Evolutionary conservation across 1,139 yeast genomes (phyloP).

Genomic region (Hansenula sp.): DNA sequence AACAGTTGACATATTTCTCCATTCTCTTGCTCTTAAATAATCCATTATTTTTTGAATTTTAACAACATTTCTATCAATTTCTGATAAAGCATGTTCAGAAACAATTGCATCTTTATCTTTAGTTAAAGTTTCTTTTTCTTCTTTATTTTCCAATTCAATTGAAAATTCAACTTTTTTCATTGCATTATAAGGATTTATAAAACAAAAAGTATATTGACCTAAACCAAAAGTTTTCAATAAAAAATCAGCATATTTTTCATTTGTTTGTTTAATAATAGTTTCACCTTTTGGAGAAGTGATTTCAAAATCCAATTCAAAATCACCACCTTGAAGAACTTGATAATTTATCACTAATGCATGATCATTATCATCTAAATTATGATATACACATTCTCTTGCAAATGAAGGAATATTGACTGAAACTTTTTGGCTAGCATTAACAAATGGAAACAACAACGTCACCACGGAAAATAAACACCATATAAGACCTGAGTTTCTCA

Average conservation of each 20-base stretch:
- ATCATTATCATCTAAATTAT: conserved; percentile 27
- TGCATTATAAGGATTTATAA: conserved; percentile 60
- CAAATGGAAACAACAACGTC: not conserved
- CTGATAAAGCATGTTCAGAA: conserved; percentile 52
- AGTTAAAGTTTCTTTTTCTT: conserved; percentile 45
- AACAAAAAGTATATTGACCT: conserved; percentile 68
- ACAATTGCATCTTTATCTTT: conserved; percentile 50
- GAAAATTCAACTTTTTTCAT: conserved; percentile 64
- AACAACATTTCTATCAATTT: conserved; percentile 55
- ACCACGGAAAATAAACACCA: not conserved
- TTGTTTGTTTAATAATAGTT: conserved; percentile 46
- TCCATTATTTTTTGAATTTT: conserved; percentile 55
- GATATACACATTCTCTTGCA: conserved; percentile 36
- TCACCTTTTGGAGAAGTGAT: conserved; percentile 59
- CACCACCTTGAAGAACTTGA: conserved; percentile 60
- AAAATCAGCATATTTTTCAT: conserved; percentile 58
- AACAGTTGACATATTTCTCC: conserved; percentile 71
- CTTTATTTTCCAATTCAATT: conserved; percentile 47
- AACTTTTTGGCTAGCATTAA: conserved; percentile 9
- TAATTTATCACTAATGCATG: conserved; percentile 35
- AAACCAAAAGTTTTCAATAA: conserved; percentile 43
- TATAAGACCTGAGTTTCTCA: conserved; percentile 19
- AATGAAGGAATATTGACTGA: conserved; percentile 32
- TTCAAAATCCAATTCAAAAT: conserved; percentile 62
- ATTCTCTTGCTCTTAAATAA: conserved; percentile 67